Percentiles rank a stretch among this genome's conserved stretches.
phyloP scores from a whole-genome alignment of 768 basidiomycete genomes.

The Kwoniella shandongensis region DNA sequence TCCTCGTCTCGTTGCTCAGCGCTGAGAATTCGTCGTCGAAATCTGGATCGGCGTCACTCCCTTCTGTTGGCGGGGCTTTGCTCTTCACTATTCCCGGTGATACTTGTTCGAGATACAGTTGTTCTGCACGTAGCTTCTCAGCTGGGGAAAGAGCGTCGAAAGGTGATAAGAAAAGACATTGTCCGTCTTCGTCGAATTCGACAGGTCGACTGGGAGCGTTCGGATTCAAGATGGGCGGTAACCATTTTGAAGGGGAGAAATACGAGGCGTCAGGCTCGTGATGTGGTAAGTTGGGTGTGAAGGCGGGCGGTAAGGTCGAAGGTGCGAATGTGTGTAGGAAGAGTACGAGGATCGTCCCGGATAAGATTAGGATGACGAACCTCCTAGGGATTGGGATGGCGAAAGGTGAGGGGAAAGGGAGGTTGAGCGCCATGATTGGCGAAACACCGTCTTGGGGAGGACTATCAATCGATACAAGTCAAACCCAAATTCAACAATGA shows the following conservation, averaged over 20 bases:
- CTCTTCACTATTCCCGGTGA: constrained; percentile 43
- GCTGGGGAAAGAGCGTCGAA: constrained; percentile 44
- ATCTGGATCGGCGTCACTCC: constrained; percentile 28
- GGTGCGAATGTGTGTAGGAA: constrained; percentile 47
- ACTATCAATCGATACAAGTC: no score
- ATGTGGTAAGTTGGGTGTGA: constrained; percentile 33
- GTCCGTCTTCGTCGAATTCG: constrained; percentile 52
- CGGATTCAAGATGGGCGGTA: constrained; percentile 45
- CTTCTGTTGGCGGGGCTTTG: constrained; percentile 19
- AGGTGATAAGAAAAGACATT: constrained; percentile 50
- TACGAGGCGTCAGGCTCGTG: constrained; percentile 37
- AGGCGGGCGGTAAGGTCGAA: constrained; percentile 30
- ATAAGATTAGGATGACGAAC: constrained; percentile 40
- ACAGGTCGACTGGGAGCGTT: constrained; percentile 30
- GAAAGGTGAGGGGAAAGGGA: constrained; percentile 33
- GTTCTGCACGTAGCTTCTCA: constrained; percentile 48
- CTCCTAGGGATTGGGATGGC: constrained; percentile 41
- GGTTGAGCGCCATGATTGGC: constrained; percentile 23
- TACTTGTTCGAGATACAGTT: constrained; percentile 38
- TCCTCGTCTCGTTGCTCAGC: constrained; percentile 18
- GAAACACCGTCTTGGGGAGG: no score
- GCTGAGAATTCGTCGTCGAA: constrained; percentile 31
- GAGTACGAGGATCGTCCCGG: constrained; percentile 39
- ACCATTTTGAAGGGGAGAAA: constrained; percentile 50
- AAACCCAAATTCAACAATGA: no score